Base-by-base conservation (phyloP, 805 yeast genomes). In the Candida palmyrensis region DNA sequence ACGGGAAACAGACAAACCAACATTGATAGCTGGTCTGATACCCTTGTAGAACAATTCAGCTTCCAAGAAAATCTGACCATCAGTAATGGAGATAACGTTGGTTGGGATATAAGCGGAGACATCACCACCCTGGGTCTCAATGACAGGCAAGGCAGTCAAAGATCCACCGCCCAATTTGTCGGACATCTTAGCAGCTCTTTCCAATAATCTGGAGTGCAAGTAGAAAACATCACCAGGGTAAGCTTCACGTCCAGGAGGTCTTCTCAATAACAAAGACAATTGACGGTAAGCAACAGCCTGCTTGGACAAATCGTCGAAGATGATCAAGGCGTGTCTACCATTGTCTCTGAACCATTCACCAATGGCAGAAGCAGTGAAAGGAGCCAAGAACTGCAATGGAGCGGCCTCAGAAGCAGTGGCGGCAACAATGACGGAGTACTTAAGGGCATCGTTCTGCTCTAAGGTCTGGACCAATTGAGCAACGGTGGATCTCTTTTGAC, bases 261-360 rank as follows among this genome's bases (percentile, higher is more conserved):
- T 84, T 79, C 96, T 87, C 74, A 88, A 80, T 69, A 89, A 75
- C 68, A 90, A 80, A 45, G 97, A 90, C 76, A 90, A 82, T 79
- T 90, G 97, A 80, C 97, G 94, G 87, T 90, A 90, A 53, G 97
- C 97, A 66, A 90, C 97, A 51, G 97, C 97, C 77, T 90, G 97
- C 78, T 90, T 90, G 63, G 97, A 90, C 75, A 90, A 81, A 73
- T 90, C 97, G 70, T 90, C 97, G 74, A 76, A 90, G 81, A 87
- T 74, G 70, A 90, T 92, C 74, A 90, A 76, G 56, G 97, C 94
- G 73, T 92, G 97, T 69, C 72, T 85, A 66, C 96, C 96, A 72
- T 90, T 92, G 79, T 92, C 99, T 81, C 98, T 87, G 94, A 92
- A 92, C 98, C 98, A 92, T 78, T 92, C 99, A 77, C 97, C 96